phyloP scores from a whole-genome alignment of 208 protist species.

The Crithidia brevicula region DNA sequence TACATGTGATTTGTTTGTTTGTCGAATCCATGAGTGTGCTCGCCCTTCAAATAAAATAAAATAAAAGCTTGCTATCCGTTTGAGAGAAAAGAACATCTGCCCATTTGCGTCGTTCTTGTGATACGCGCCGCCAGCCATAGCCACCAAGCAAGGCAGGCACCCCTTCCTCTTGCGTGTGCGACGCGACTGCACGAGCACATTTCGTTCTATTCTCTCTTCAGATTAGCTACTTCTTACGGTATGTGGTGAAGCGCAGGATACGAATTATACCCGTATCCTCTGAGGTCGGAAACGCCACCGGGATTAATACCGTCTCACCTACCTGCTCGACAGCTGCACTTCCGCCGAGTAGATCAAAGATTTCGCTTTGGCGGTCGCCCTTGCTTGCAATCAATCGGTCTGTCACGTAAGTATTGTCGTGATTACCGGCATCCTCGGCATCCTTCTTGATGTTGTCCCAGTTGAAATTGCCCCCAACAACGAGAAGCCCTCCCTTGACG shows the following conservation, averaged over 20 bases:
- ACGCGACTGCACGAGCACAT: no score
- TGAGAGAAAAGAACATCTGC: no score
- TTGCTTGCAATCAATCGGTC: slow-evolving; percentile 33
- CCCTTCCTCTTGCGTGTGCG: no score
- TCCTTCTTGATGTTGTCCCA: slow-evolving; percentile 56
- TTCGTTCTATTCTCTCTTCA: neutral
- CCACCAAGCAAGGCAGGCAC: no score
- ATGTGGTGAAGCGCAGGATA: slow-evolving; percentile 56
- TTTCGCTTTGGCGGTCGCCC: slow-evolving; percentile 42
- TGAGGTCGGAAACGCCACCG: slow-evolving; percentile 61
- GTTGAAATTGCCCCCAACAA: slow-evolving; percentile 76
- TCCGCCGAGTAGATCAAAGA: slow-evolving; percentile 75
- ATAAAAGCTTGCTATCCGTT: no score
- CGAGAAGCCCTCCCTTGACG: slow-evolving; percentile 64
- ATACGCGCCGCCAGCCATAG: no score
- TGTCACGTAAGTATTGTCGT: slow-evolving; percentile 57
- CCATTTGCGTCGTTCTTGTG: no score
- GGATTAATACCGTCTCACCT: slow-evolving; percentile 54
- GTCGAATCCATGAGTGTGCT: no score
- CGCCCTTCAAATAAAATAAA: no score
- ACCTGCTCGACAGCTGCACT: slow-evolving; percentile 61
- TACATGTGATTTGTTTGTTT: no score
- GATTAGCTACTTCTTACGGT: slow-evolving; percentile 62
- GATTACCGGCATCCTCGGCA: slow-evolving; percentile 16
- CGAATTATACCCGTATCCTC: slow-evolving; percentile 46